Percentiles rank a stretch among this genome's conserved stretches.
Conservation (phyloP, 768 basidiomycete species). For the Sporobolomyces roseus region DNA sequence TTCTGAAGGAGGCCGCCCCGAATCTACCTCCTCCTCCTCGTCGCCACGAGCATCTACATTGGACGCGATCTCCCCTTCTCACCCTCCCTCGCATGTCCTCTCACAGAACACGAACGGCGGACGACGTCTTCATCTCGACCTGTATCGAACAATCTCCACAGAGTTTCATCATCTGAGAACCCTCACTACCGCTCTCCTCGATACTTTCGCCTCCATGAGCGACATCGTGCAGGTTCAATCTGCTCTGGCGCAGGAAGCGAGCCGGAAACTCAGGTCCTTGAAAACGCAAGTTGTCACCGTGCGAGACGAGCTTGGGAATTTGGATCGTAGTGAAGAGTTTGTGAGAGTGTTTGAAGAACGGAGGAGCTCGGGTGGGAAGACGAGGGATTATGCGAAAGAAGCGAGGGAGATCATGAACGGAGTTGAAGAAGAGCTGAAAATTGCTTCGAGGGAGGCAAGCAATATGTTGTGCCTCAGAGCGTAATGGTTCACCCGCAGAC, state of each 20-base stretch:
- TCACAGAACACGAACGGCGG: not conserved
- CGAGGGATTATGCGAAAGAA: not conserved
- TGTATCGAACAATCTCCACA: not conserved
- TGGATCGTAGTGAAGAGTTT: constrained; percentile 20
- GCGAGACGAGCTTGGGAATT: constrained; percentile 6
- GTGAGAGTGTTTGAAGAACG: constrained; percentile 12
- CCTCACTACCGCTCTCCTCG: constrained; percentile 68
- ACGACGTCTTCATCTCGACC: not conserved
- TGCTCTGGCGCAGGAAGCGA: constrained; percentile 77
- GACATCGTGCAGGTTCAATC: constrained; percentile 86
- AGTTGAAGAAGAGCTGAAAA: not conserved
- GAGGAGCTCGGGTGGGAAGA: not conserved
- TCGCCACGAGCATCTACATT: no score
- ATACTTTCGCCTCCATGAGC: constrained; percentile 70
- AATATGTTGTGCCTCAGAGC: no score
- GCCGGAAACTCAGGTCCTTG: constrained; percentile 75
- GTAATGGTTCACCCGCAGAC: no score
- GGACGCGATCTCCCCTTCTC: not conserved
- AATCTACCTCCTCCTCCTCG: not conserved
- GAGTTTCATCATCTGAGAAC: constrained; percentile 69
- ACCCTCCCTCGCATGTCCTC: not conserved
- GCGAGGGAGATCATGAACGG: constrained; percentile 21
- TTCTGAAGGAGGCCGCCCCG: constrained; percentile 12
- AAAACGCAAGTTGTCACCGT: constrained; percentile 1
- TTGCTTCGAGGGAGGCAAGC: not conserved